phyloP scores from a whole-genome alignment of 768 basidiomycete species.

The Pulveroboletus sp. region DNA sequence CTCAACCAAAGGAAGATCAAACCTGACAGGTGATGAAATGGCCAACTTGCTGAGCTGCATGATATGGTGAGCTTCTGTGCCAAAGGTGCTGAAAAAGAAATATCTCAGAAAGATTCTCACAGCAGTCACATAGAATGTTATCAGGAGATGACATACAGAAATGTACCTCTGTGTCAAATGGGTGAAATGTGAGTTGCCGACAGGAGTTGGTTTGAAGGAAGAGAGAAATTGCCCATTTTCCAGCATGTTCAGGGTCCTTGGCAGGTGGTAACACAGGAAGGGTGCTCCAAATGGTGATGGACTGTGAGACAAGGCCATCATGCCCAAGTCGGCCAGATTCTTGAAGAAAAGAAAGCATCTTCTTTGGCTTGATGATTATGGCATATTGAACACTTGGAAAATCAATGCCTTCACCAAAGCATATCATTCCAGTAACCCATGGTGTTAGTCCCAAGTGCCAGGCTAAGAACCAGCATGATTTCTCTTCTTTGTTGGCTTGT shows the following conservation, averaged over 20 bases:
- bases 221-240: not conserved
- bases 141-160: not conserved
- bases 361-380: not conserved
- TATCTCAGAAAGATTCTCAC: not conserved
- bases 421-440: slow-evolving; percentile 3
- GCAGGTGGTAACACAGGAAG: fast-evolving
- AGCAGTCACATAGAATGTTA: not conserved
- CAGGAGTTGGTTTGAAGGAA: slow-evolving; percentile 1
- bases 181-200: not conserved
- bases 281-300: slow-evolving; percentile 9
- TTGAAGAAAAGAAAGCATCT: slow-evolving; percentile 13
- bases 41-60: not conserved
- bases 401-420: slow-evolving; percentile 5
- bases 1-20: not conserved
- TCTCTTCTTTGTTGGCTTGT: not conserved
- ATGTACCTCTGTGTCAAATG: not conserved
- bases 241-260: not conserved
- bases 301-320: not conserved
- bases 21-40: not conserved
- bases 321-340: slow-evolving; percentile 10
- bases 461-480: not conserved
- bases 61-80: no score
- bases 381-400: not conserved
- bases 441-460: not conserved
- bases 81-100: no score